Evolutionary conservation across 768 basidiomycete species (phyloP), one percentile per base, ranked within the genome.

Genomic region (Naganishia vishniacii): DNA sequence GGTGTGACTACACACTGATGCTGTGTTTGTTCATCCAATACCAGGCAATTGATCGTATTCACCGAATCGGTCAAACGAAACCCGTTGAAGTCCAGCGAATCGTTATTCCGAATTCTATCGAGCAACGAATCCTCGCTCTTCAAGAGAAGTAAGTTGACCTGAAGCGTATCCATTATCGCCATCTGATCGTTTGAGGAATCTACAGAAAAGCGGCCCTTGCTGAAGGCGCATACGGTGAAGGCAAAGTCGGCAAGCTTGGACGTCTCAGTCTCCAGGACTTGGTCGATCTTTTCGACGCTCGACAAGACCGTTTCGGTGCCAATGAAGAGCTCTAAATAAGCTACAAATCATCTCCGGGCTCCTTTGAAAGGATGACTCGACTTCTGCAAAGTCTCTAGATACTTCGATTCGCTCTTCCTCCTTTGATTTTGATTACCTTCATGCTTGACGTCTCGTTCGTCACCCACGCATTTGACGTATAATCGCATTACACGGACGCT

Each of bases 61-160:
- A 79, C 64, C 75, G 79, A 42, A 78, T 79, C 58, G 79, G 79
- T 15, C 73, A 72, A 47, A 74, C 70, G 49, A 51, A 67, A 15
- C 67, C 71, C 0, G 77, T 79, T 45, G 65, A 69, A n/a, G 70
- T 79, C 31, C 67, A 74, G 29, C 73, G 78, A 41, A 66, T 79
- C n/a, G 71, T 75, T 49, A 78, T 79, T 60, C 61, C 49, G 3
- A 69, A 76, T 61, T 73, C 76, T 0, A 70, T 77, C 32, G 88
- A 88, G 70, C 84, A 88, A 69, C 80, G 87, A n/a, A 84, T 89
- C 32, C 78, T 87, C 28, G 79, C 79, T 0, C 76, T 88, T 65
- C 86, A 87, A 68, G 81, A 83, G 44, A 79, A 83, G 53, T 56
- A 15, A 9, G 62, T 86, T 86, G 77, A 60, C 58, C 41, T 28